Evolutionary conservation across 148 eudicot genomes (phyloP), one percentile per base, ranked within the genome.

Genomic region (Rhododendron kiyosumense): DNA sequence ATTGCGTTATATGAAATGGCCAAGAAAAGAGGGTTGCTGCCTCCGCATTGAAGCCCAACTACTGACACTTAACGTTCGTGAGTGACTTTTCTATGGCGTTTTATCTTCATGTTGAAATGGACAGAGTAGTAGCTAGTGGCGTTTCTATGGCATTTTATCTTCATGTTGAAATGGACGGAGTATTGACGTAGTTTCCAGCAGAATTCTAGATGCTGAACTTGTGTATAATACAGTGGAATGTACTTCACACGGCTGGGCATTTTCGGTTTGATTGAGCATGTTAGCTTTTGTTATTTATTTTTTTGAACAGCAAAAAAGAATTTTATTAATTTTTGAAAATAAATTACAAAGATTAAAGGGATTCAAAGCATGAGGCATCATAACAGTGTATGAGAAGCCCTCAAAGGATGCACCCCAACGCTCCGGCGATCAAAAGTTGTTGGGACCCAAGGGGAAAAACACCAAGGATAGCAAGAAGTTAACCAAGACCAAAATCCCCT

Each of bases 1-100:
- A 86, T 71, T 32, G 41, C 76, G 41, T 30, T 71, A 22, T 71
- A 13, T 71, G 76, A 71, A 71, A 71, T 71, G 98, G 98, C 96
- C 90, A 93, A 89, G 78, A 94, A 87, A 86, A 98, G 94, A 84
- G 94, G 94, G 26, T 77, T 95, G 43, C 84, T 96, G 49, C 89
- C 92, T 48, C 91, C 85, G 28, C 11, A 1, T 24, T 83, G 76
- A 78, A 78, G 63, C 80, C 84, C 73, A 85, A 11, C 28, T 51
- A 30, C 15, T 28, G 14, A 84, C 46, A 32, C 11, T 48, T 13
- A 1, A 20, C 4, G 7, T 30, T 71, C 20, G 9, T 6, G 10
- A 13, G 20, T 46, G 57, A 13, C 20, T 71, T 79, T 10, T 36
- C 11, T 79, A 52, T 43, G 26, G 30, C 46, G 28, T 78, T 78